These are phyloP conservation scores for Niebla homalea DNA, from an alignment of 495 filamentous ascomycete species.

Conservation along the genomic window DNA sequence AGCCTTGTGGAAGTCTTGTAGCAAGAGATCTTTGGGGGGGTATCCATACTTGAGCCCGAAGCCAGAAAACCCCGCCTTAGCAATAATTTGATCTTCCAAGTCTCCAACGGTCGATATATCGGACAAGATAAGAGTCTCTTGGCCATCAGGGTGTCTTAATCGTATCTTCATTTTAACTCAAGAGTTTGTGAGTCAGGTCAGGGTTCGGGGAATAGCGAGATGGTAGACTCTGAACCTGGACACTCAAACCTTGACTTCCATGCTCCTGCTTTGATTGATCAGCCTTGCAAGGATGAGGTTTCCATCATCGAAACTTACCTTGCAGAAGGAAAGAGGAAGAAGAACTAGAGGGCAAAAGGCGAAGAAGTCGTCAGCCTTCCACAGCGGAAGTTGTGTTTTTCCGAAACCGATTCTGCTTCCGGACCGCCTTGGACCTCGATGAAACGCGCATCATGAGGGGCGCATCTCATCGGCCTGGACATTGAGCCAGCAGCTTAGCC, in stretches of 20 bases:
- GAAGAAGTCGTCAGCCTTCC: not conserved
- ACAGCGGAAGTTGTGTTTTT: no score
- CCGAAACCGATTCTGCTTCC: no score
- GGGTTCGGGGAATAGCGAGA: not conserved
- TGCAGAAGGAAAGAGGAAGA: not conserved
- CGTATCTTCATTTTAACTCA: conserved; percentile 41
- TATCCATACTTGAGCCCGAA: conserved; percentile 84
- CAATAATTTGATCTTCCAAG: conserved; percentile 41
- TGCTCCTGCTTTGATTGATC: not conserved
- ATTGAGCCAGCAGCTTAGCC: no score
- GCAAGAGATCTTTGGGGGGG: conserved; percentile 56
- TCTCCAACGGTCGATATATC: conserved; percentile 52
- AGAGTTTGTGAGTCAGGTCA: not conserved
- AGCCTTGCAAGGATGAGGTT: not conserved
- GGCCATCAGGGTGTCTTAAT: conserved; percentile 48
- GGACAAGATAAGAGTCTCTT: conserved; percentile 47
- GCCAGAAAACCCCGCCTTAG: conserved; percentile 33
- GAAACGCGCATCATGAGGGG: no score
- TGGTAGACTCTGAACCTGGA: not conserved
- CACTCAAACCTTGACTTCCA: not conserved
- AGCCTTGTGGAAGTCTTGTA: conserved; percentile 34
- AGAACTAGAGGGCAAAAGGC: not conserved
- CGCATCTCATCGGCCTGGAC: no score
- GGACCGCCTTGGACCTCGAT: no score
- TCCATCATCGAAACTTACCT: not conserved